Evolutionary conservation across 441 rosid genomes (phyloP), one percentile per base, ranked within the genome.

Genomic region (Pelargonium fulgidum): DNA sequence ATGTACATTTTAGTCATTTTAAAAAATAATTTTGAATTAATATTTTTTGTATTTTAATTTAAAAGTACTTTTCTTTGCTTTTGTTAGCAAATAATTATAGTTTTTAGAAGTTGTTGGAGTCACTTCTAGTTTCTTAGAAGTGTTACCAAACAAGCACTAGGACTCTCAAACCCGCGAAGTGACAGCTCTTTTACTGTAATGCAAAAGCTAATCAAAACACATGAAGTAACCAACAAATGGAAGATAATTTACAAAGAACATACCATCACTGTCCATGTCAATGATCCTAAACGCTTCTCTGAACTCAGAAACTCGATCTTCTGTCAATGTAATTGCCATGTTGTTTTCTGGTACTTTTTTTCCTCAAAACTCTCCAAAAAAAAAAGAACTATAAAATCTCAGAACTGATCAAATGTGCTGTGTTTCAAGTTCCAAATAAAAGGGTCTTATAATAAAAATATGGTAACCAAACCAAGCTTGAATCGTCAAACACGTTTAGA

Each of bases 191-290:
- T 1, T 36, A 36, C 4, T 7, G 41, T 36, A 1, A 36, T 36
- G 41, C 41, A 36, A 36, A 36, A 36, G 41, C 41, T 36, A 36
- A 5, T 29, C 36, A 29, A 0, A 3, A 29, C 41, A 6, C 24
- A 7, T 33, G 13, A 1, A 52, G 24, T 12, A 68, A 1, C 4
- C 8, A 36, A 36, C 41, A 36, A 36, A 36, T 0, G 41, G 41
- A 36, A 36, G 8, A 36, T 36, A 6, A 5, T 36, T 5, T 36
- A 36, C 41, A 36, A 6, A 22, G 5, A 13, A 42, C 66, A 19
- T 1, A 85, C 92, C 88, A 14, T 85, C 85, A 0, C 84, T 69
- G 65, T 85, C 85, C 76, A 70, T 80, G 78, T 85, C 88, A 14
- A 87, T 84, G 73, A 84, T 65, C 52, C 70, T 64, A 67, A 87